Base-by-base conservation (phyloP, 129 eudicot species). In the Artemisia annua region DNA sequence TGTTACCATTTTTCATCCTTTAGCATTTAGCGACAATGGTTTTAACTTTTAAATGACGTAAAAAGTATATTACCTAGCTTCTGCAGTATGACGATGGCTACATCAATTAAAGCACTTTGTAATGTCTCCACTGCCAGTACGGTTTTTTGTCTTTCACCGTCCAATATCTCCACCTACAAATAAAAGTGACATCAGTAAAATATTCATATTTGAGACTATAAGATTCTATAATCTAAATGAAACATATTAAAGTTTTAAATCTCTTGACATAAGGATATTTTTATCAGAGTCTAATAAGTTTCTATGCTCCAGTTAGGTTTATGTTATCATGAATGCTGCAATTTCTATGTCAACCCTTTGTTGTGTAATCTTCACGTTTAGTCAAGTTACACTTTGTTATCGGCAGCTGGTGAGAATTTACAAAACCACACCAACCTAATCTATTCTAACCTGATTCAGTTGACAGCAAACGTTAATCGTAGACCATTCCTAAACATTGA, bases 51-150 rank as follows among this genome's bases (percentile, higher is more conserved):
- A 26, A 62, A 58, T 35, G 4, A 58, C 1, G 26, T 58, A 58
- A 20, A 20, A 20, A 16, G 7, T 0, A 56, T 16, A 53, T 10
- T 15, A 51, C 88, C 88, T 70, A 84, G 77, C 43, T 84, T 30
- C 79, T 80, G n/a, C 85, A 7, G 88, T 84, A 56, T 84, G 88
- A 66, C 82, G 85, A 72, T 84, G n/a, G n/a, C n/a, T n/a, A n/a
- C 88, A 72, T 84, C 88, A 55, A 84, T 73, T 70, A 61, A 72
- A 84, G 78, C 43, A 84, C 88, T 64, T 73, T 73, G 76, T 84
- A 84, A 62, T 72, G 54, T 84, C 88, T 18, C 85, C 88, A 48
- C 88, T 76, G 9, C 82, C 82, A 0, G 88, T 59, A n/a, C n/a
- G 53, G 63, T 64, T 67, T 75, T 84, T 70, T 84, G 78, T 84